Evolutionary conservation across 768 basidiomycete genomes (phyloP), one percentile per base, ranked within the genome.

Genomic region (Imleria badia): DNA sequence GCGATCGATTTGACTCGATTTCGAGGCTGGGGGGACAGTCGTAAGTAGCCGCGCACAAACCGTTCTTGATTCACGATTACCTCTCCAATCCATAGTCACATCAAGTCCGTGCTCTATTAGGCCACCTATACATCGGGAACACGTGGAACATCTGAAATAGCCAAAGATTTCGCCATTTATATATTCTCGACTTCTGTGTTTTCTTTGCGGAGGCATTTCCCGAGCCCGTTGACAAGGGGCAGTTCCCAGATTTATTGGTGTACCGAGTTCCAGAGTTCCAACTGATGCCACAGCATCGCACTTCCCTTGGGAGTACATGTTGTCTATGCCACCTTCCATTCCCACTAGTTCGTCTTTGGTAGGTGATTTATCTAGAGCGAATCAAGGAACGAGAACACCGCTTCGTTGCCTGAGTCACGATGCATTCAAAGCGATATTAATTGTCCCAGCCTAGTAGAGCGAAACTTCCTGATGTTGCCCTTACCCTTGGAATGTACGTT

Each of bases 1-100:
- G 55, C 41, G 58, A 60, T 58, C 48, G 12, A 39, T 39, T 48
- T 45, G 48, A 56, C 45, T 56, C 41, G 53, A 35, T 42, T 57
- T 31, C 43, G 34, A 34, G 14, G 30, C 48, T 47, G 39, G 39
- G 43, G 33, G 33, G 23, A 23, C 34, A 19, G 19, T 30, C 45
- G 35, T 41, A 35, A 58, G 56, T 52, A 30, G 47, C 19, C 5
- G 26, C 13, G 19, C n/a, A 19, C 38, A 19, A 42, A 15, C 38
- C 46, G 5, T 54, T 59, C 40, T 59, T 49, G 58, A 55, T 48
- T 56, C 52, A 45, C 36, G 48, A 44, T 49, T 34, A 40, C 46
- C 38, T 40, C 38, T 55, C 51, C 38, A 45, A 60, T 57, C 33
- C 48, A 42, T 50, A 23, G 46, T 41, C 26, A 17, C 55, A 41